These are phyloP conservation scores for Chaetomium tenue DNA, from an alignment of 495 filamentous ascomycete species.

Conservation along the genomic window DNA sequence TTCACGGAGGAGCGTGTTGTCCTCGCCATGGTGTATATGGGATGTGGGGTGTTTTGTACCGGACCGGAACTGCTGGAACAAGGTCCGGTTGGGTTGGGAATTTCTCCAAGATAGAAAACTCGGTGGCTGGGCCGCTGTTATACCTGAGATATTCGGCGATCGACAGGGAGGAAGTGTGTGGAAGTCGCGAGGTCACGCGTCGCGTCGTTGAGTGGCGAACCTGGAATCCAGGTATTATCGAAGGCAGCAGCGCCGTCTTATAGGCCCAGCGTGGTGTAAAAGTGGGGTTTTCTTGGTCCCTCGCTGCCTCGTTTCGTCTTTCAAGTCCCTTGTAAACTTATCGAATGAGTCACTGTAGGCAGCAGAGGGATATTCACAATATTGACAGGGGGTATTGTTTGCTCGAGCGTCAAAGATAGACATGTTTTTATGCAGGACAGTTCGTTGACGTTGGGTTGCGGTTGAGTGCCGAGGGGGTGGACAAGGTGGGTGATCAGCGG, in stretches of 20 bases:
- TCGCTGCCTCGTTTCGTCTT: neutral
- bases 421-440: neutral
- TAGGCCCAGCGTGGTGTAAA: conserved; percentile 13
- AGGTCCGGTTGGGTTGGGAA: neutral
- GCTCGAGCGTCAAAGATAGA: neutral
- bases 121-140: conserved; percentile 1
- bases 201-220: conserved; percentile 20
- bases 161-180: neutral
- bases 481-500: conserved; percentile 2
- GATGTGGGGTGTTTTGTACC: neutral
- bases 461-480: neutral
- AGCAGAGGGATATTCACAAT: neutral
- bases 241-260: conserved; percentile 24
- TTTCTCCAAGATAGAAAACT: neutral
- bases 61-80: neutral
- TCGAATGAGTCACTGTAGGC: conserved; percentile 21
- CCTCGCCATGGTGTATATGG: neutral
- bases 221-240: neutral
- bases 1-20: conserved; percentile 23
- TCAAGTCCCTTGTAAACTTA: conserved; percentile 9
- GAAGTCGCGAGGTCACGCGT: conserved; percentile 19
- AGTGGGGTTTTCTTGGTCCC: conserved; percentile 11
- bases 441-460: neutral
- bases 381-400: neutral
- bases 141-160: conserved; percentile 18